Conservation (phyloP, 768 basidiomycete species). For the Calocera cornea region DNA sequence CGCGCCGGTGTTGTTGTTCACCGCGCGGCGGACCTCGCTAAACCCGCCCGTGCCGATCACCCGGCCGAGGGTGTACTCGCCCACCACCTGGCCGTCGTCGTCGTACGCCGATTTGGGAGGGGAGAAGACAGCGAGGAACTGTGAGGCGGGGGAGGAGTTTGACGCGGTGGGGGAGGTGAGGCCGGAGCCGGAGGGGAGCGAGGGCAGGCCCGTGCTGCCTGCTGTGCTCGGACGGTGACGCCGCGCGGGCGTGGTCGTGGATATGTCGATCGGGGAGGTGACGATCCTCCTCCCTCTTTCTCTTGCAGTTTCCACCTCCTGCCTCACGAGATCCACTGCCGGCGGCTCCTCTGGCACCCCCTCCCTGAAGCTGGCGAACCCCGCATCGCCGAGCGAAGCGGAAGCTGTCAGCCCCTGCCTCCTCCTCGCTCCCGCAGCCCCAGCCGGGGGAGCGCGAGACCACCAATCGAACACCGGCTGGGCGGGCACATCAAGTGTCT, state of each 20-base stretch:
- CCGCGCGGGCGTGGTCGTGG: background rate
- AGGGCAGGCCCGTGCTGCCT: background rate
- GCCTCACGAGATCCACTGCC: background rate
- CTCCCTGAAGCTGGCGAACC: background rate
- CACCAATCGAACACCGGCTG: background rate
- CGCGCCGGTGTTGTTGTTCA: slow-evolving; percentile 45
- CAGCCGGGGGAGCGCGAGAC: background rate
- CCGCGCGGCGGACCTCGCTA: slow-evolving; percentile 63
- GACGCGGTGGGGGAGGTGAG: background rate
- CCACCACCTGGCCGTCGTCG: slow-evolving; percentile 50
- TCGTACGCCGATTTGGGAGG: slow-evolving; percentile 36
- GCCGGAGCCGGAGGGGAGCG: no score
- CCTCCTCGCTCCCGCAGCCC: background rate
- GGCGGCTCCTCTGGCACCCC: background rate
- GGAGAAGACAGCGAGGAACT: slow-evolving; percentile 56
- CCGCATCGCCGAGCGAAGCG: background rate
- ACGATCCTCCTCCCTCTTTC: background rate
- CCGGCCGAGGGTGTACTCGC: slow-evolving; percentile 61
- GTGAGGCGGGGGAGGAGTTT: slow-evolving; percentile 48
- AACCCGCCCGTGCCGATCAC: slow-evolving; percentile 71
- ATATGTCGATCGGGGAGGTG: background rate
- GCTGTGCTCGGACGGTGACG: background rate
- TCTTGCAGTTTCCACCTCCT: background rate
- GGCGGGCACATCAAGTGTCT: background rate
- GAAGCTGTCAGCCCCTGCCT: background rate